Conservation (phyloP, 1,284 basidiomycete genomes). For the Clitocybe nebularis region DNA sequence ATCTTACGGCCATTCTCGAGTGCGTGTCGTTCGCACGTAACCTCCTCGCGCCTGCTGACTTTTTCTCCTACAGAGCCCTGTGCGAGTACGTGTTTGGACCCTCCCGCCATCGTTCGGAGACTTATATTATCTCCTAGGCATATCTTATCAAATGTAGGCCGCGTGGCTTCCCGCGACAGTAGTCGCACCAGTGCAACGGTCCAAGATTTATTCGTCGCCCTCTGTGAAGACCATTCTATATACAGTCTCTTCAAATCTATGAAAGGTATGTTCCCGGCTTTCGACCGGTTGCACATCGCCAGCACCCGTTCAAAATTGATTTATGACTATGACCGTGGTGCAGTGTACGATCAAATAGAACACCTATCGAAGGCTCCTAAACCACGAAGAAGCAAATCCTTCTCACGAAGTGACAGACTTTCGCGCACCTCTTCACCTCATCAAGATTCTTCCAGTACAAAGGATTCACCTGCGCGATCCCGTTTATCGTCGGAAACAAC, state of each 20-base stretch:
- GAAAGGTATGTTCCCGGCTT: constrained; percentile 54
- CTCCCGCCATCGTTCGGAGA: constrained; percentile 9
- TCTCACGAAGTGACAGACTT: constrained; percentile 43
- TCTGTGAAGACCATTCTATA: constrained; percentile 84
- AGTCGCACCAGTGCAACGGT: constrained; percentile 71
- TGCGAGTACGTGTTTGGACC: constrained; percentile 67
- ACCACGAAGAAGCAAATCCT: constrained; percentile 65
- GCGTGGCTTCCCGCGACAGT: constrained; percentile 81
- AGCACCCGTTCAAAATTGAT: not conserved
- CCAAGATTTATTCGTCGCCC: constrained; percentile 79
- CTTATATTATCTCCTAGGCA: constrained; percentile 49
- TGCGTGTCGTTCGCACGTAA: constrained; percentile 43
- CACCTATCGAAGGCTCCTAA: constrained; percentile 53
- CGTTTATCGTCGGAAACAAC: constrained; percentile 42
- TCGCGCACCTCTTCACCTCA: constrained; percentile 38
- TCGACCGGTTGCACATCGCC: not conserved
- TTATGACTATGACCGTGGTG: constrained; percentile 4
- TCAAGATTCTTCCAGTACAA: constrained; percentile 30
- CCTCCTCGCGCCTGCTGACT: constrained; percentile 6
- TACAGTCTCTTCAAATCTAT: constrained; percentile 84
- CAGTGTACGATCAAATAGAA: constrained; percentile 78
- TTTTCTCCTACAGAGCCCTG: constrained; percentile 49
- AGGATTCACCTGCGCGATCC: constrained; percentile 21
- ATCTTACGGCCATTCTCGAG: constrained; percentile 92
- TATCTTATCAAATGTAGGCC: constrained; percentile 76